A percentile compares a stretch with the other conserved stretches of the same genome.
These are phyloP conservation scores for Colletotrichum scovillei DNA, from an alignment of 2,329 filamentous ascomycete species.

Conservation along the genomic window DNA sequence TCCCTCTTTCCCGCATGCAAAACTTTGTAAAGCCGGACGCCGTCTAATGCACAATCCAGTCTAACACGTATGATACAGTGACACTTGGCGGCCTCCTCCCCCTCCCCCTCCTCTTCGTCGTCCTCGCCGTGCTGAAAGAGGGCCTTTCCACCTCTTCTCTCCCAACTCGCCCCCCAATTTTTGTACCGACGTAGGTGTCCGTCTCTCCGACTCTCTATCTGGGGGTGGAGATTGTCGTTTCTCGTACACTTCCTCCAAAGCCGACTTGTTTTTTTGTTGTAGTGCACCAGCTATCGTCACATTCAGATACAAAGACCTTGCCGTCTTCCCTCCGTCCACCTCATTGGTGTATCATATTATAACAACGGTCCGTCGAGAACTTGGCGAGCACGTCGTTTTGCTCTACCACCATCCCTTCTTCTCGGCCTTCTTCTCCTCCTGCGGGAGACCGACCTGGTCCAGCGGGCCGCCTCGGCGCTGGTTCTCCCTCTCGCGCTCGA, in stretches of 20 bases:
- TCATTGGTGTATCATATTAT: constrained; percentile 21
- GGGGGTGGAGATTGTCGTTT: not conserved
- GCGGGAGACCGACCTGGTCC: constrained; percentile 58
- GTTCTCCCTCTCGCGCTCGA: constrained; percentile 62
- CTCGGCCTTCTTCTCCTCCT: constrained; percentile 39
- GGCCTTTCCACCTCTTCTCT: too few species aligned
- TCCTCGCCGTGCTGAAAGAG: not conserved
- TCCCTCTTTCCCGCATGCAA: constrained; percentile 24
- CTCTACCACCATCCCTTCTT: constrained; percentile 61
- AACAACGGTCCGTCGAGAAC: not conserved
- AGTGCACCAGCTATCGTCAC: constrained; percentile 21
- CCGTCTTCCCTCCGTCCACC: not conserved
- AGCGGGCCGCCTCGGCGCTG: constrained; percentile 62
- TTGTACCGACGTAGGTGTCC: not conserved
- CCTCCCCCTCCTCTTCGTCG: not conserved
- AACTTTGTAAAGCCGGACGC: constrained; percentile 50
- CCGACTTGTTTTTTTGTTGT: not conserved
- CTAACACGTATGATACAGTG: constrained; percentile 56
- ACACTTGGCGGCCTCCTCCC: constrained; percentile 20
- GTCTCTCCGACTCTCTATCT: not conserved
- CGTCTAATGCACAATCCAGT: constrained; percentile 55
- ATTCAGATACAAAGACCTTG: not conserved
- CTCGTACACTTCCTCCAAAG: not conserved
- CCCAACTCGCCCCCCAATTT: not conserved
- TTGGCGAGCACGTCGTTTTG: not conserved